Conservation (phyloP, 768 basidiomycete species). For the Suillus fuscotomentosus region DNA sequence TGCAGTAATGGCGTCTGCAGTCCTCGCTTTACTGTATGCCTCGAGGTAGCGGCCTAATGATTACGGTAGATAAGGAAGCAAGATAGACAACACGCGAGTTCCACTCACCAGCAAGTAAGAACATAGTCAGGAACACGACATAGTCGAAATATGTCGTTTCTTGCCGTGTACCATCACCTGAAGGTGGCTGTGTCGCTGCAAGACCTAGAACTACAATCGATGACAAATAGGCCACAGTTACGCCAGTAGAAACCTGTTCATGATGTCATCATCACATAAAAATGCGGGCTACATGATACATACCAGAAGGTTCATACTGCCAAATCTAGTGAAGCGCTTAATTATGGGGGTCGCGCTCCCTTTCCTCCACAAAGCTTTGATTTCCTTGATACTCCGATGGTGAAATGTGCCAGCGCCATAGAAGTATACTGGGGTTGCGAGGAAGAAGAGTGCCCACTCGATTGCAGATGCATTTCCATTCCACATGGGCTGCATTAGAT, state of each 20-base stretch:
- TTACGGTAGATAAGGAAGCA: neutral
- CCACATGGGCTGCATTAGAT: constrained; percentile 62
- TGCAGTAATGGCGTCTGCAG: constrained; percentile 72
- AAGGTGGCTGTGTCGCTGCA: constrained; percentile 43
- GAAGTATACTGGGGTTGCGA: constrained; percentile 71
- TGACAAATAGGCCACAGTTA: constrained; percentile 75
- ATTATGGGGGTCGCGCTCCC: constrained; percentile 53
- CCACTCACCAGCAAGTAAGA: constrained; percentile 63
- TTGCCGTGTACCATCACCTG: constrained; percentile 40
- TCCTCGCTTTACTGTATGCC: constrained; percentile 64
- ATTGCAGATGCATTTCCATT: constrained; percentile 54
- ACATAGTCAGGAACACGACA: constrained; percentile 78
- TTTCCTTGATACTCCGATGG: constrained; percentile 51
- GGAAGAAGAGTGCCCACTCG: constrained; percentile 63
- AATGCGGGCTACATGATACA: constrained; percentile 5
- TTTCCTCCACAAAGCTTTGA: constrained; percentile 53
- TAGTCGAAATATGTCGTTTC: constrained; percentile 80
- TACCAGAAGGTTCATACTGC: constrained; percentile 86
- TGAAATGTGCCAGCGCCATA: constrained; percentile 63
- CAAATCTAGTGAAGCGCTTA: constrained; percentile 65
- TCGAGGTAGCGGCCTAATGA: constrained; percentile 59
- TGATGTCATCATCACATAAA: neutral
- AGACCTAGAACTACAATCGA: constrained; percentile 69
- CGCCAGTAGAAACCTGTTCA: constrained; percentile 53
- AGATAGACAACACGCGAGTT: constrained; percentile 1